Conservation (phyloP, 768 basidiomycete genomes). For the Lactifluus piperatus region DNA sequence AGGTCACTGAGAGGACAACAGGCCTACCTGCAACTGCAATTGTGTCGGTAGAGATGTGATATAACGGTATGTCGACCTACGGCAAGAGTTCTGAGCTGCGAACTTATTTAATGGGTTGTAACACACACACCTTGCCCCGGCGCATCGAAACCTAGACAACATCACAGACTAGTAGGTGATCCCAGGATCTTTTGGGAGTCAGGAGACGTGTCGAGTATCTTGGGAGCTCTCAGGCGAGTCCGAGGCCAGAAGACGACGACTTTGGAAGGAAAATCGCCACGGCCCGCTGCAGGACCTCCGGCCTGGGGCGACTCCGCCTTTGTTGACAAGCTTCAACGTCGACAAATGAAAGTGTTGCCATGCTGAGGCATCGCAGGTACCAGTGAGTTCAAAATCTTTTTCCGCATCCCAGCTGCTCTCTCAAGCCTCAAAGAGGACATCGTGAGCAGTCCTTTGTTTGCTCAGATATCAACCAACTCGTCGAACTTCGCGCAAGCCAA, state of each 20-base stretch:
- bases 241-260: neutral
- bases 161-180: neutral
- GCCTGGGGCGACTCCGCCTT: no score
- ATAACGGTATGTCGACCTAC: conserved; percentile 6
- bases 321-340: neutral
- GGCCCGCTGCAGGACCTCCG: no score
- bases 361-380: conserved; percentile 1
- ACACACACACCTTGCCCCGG: conserved; percentile 10
- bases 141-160: conserved; percentile 14
- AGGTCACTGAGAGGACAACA: neutral
- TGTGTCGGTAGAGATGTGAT: neutral
- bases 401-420: neutral
- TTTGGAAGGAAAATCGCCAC: no score
- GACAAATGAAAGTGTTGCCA: neutral
- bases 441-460: conserved; percentile 28
- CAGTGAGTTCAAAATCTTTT: neutral
- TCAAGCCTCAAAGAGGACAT: conserved; percentile 24
- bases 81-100: neutral
- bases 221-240: neutral
- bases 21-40: conserved; percentile 1
- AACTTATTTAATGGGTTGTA: neutral
- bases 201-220: neutral
- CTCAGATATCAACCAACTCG: conserved; percentile 31
- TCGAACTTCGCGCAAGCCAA: conserved; percentile 70
- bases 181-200: neutral